Conservation (phyloP, 495 filamentous ascomycete genomes). For the Hypoxylon rickii region DNA sequence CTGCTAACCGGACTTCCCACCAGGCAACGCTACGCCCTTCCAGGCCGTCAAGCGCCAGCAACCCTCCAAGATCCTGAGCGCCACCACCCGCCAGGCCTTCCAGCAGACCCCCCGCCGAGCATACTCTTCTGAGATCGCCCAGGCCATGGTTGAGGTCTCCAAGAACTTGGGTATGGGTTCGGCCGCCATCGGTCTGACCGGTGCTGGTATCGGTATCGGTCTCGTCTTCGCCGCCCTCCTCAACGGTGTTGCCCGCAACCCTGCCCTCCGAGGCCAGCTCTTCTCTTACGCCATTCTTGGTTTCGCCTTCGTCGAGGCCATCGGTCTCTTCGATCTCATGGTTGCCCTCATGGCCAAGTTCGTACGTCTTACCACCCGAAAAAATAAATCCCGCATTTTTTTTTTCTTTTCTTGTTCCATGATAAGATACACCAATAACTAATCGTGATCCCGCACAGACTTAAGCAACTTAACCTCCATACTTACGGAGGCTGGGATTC, state of each 20-base stretch:
- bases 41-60: slow-evolving; percentile 72
- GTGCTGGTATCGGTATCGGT: slow-evolving; percentile 92
- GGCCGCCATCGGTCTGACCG: slow-evolving; percentile 85
- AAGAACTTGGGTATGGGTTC: slow-evolving; percentile 86
- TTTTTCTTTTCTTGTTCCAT: too few species aligned
- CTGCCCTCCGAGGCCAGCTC: slow-evolving; percentile 84
- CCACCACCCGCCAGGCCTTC: slow-evolving; percentile 68
- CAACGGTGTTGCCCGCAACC: slow-evolving; percentile 84
- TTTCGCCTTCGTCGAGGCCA: slow-evolving; percentile 93
- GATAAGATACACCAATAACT: background rate
- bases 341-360: slow-evolving; percentile 87
- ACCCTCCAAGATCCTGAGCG: slow-evolving; percentile 64
- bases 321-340: slow-evolving; percentile 92
- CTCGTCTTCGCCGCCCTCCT: slow-evolving; percentile 87
- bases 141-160: slow-evolving; percentile 84
- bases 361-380: slow-evolving; percentile 48
- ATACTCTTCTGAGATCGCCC: slow-evolving; percentile 81
- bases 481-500: slow-evolving; percentile 36
- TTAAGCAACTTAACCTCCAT: slow-evolving; percentile 39
- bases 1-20: slow-evolving; percentile 34
- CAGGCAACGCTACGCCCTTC: slow-evolving; percentile 55
- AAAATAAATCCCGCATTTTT: slow-evolving; percentile 8
- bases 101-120: slow-evolving; percentile 64
- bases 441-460: slow-evolving; percentile 25
- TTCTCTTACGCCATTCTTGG: slow-evolving; percentile 93